A percentile compares a stretch with the other conserved stretches of the same genome.
These are phyloP conservation scores for Hypoxylon lenormandii DNA, from an alignment of 495 filamentous ascomycete species.

Conservation along the genomic window DNA sequence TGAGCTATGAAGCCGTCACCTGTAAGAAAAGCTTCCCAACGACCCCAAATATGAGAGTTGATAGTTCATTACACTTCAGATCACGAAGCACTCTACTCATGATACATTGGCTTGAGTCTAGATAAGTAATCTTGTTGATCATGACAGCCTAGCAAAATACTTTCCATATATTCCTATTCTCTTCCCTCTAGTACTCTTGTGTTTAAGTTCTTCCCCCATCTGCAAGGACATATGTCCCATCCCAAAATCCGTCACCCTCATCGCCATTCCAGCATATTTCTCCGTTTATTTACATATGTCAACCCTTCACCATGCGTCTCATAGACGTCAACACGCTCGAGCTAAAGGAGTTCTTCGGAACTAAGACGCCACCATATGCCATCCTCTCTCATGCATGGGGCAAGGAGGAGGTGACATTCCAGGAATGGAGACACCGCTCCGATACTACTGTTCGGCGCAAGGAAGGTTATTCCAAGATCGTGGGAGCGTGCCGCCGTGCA, in stretches of 20 bases:
- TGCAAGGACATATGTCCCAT: neutral
- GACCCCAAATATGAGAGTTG: neutral
- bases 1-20: neutral
- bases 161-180: conserved; percentile 1
- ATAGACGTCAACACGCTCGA: conserved; percentile 57
- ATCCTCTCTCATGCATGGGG: conserved; percentile 64
- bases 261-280: neutral
- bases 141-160: neutral
- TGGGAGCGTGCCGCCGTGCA: conserved; percentile 40
- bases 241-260: neutral
- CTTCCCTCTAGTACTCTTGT: neutral
- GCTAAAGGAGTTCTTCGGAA: conserved; percentile 53
- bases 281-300: neutral
- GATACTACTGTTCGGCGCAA: conserved; percentile 25
- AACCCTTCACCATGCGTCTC: conserved; percentile 53
- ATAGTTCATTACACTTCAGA: neutral
- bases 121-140: conserved; percentile 14
- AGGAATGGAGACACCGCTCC: conserved; percentile 45
- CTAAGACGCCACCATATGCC: conserved; percentile 52
- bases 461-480: conserved; percentile 47
- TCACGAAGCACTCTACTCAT: neutral
- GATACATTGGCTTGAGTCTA: neutral
- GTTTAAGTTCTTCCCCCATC: neutral
- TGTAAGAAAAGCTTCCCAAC: conserved; percentile 8
- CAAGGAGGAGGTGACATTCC: conserved; percentile 56